A percentile compares a stretch with the other conserved stretches of the same genome.
Evolutionary conservation across 805 yeast genomes (phyloP).

Genomic region (Blastobotrys parvus): DNA sequence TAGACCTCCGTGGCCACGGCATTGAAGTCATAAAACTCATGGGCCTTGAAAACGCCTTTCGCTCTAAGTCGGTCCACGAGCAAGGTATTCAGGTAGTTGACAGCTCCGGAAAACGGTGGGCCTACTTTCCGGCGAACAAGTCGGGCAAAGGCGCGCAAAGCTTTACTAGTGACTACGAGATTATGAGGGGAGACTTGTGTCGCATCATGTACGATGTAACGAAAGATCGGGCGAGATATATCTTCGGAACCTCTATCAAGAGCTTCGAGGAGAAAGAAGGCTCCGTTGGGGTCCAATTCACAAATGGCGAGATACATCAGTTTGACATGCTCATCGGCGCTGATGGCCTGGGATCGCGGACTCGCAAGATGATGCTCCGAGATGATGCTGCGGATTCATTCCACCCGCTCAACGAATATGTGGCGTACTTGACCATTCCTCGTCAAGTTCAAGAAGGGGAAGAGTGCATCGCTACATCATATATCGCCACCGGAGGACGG

Average conservation of each 20-base stretch:
- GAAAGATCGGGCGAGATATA: background rate
- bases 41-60: background rate
- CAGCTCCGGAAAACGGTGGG: background rate
- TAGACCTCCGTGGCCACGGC: background rate
- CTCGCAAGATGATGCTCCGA: constrained; percentile 1
- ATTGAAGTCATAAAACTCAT: background rate
- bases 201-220: background rate
- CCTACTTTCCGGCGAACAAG: constrained; percentile 1
- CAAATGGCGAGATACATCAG: background rate
- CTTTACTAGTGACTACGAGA: constrained; percentile 1
- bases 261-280: background rate
- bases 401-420: background rate
- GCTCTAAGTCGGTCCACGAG: background rate
- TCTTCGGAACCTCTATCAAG: constrained; percentile 2
- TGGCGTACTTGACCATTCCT: background rate
- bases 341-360: constrained; percentile 4
- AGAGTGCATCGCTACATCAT: no score
- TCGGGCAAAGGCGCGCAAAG: constrained; percentile 3
- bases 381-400: background rate
- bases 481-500: background rate
- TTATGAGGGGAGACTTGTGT: constrained; percentile 2
- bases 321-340: constrained; percentile 3
- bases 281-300: background rate
- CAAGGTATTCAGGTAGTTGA: background rate
- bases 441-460: no score